These are phyloP conservation scores for Discostella stelligera DNA, from an alignment of 352 stramenopile species.

Conservation along the genomic window DNA sequence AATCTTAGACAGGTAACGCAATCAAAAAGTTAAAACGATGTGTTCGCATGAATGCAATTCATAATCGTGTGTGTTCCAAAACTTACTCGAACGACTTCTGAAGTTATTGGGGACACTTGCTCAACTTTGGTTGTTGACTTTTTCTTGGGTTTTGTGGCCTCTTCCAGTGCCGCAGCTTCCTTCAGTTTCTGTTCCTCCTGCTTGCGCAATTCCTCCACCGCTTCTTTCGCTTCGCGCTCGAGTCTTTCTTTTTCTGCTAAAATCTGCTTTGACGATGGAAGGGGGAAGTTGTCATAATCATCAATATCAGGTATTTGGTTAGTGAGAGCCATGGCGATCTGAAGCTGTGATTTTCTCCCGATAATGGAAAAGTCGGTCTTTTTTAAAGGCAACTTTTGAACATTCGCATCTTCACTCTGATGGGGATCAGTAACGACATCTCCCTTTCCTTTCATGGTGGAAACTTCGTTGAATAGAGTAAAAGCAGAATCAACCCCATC, in stretches of 20 bases:
- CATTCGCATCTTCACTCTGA: constrained; percentile 32
- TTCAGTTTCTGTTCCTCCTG: constrained; percentile 40
- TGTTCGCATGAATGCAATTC: neutral
- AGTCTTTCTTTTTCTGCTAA: constrained; percentile 34
- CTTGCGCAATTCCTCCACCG: constrained; percentile 33
- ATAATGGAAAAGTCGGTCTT: constrained; percentile 78
- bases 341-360: constrained; percentile 67
- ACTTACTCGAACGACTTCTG: constrained; percentile 59
- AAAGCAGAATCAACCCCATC: constrained; percentile 81
- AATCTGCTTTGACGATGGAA: constrained; percentile 65
- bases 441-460: constrained; percentile 23
- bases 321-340: constrained; percentile 62
- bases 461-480: constrained; percentile 28
- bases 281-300: constrained; percentile 79
- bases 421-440: constrained; percentile 23
- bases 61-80: neutral
- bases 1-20: constrained; percentile 6
- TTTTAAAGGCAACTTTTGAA: constrained; percentile 63
- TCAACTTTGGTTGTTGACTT: constrained; percentile 82
- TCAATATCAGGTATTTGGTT: constrained; percentile 55
- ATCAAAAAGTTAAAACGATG: neutral
- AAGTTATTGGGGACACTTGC: constrained; percentile 68
- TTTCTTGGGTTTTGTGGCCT: constrained; percentile 65
- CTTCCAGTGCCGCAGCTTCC: constrained; percentile 38
- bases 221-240: constrained; percentile 35